A percentile compares a stretch with the other conserved stretches of the same genome.
phyloP scores from a whole-genome alignment of 2,329 filamentous ascomycete genomes.

The Phyllosticta citribraziliensis region DNA sequence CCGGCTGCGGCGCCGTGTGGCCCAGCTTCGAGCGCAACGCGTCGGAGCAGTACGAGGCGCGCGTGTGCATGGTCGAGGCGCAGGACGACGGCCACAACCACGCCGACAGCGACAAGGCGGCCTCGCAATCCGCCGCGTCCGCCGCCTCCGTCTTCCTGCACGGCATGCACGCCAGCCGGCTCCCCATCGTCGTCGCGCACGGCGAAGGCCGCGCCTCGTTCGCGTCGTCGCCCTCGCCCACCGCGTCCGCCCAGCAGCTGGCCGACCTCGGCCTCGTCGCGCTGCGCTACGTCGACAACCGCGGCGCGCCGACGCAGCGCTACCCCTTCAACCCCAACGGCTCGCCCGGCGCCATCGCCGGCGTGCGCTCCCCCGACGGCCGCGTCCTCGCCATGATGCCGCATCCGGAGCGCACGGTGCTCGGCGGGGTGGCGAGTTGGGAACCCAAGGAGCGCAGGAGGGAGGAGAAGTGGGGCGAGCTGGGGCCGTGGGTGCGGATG shows the following conservation, averaged over 20 bases:
- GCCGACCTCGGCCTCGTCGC: conserved; percentile 60
- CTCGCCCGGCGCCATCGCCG: conserved; percentile 70
- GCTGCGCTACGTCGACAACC: conserved; percentile 79
- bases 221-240: conserved; percentile 26
- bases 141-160: conserved; percentile 73
- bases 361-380: conserved; percentile 66
- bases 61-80: conserved; percentile 77
- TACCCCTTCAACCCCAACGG: conserved; percentile 92
- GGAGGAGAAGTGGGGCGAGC: conserved; percentile 60
- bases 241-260: conserved; percentile 40
- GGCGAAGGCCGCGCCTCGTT: conserved; percentile 73
- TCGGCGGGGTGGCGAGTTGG: conserved; percentile 70
- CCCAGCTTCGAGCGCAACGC: conserved; percentile 78
- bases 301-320: conserved; percentile 59
- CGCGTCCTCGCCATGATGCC: conserved; percentile 86
- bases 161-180: conserved; percentile 70
- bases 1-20: conserved; percentile 64
- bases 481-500: conserved; percentile 75
- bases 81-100: conserved; percentile 58
- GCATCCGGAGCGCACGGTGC: conserved; percentile 80
- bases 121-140: conserved; percentile 13
- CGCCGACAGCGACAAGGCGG: conserved; percentile 29
- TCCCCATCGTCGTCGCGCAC: conserved; percentile 84
- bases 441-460: conserved; percentile 48
- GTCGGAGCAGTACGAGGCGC: conserved; percentile 82